These are phyloP conservation scores for Plantago rigida DNA, from an alignment of 305 asterid species.

Conservation along the genomic window DNA sequence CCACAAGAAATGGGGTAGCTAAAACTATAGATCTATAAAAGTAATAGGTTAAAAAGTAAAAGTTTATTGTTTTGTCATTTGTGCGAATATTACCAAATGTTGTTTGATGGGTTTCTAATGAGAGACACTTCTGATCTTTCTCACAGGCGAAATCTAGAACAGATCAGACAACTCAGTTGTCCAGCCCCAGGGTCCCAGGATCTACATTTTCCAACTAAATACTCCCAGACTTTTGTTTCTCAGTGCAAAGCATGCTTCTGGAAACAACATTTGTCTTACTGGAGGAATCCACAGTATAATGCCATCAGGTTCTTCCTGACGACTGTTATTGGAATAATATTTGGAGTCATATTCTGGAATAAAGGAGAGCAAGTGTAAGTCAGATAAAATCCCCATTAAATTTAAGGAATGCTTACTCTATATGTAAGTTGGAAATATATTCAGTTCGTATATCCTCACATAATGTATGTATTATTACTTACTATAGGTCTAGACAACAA, in stretches of 20 bases:
- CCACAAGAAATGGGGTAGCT: too few species aligned
- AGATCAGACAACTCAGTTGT: slow-evolving; percentile 31
- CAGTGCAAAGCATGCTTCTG: slow-evolving; percentile 43
- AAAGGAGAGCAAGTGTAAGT: slow-evolving; percentile 41
- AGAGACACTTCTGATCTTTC: background rate
- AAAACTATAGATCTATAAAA: too few species aligned
- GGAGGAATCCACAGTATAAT: slow-evolving; percentile 50
- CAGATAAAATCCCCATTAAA: background rate
- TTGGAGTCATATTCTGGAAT: slow-evolving; percentile 42
- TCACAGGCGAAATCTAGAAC: slow-evolving; percentile 39
- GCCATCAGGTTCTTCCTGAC: slow-evolving; percentile 45
- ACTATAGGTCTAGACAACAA: slow-evolving; percentile 35
- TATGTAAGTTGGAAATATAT: background rate
- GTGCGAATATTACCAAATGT: too few species aligned
- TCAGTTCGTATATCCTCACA: background rate
- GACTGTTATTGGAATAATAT: slow-evolving; percentile 36
- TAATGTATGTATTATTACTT: background rate
- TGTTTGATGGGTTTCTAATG: too few species aligned
- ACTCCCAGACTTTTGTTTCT: slow-evolving; percentile 35
- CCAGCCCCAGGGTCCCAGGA: slow-evolving; percentile 38
- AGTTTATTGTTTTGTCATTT: too few species aligned
- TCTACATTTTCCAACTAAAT: slow-evolving; percentile 36
- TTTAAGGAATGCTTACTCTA: background rate
- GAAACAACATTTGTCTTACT: slow-evolving; percentile 47
- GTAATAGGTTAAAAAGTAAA: too few species aligned